Conservation (phyloP, 1,284 basidiomycete genomes). For the Fomes fomentarius region DNA sequence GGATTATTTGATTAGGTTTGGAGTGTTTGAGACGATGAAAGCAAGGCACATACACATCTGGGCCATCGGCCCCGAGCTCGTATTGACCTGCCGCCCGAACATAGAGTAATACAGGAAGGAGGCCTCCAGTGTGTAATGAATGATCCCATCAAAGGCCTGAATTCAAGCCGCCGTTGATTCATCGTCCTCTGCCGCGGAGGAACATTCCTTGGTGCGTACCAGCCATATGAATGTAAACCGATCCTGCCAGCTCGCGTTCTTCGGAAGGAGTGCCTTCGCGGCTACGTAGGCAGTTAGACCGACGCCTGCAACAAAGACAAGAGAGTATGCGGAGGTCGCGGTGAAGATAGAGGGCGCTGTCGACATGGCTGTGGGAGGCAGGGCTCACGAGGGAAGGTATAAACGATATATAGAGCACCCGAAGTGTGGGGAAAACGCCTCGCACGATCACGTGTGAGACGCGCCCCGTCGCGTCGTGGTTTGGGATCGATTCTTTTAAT, state of each 20-base stretch:
- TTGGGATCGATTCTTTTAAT: no score
- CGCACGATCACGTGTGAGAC: slow-evolving; percentile 21
- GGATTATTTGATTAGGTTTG: neutral
- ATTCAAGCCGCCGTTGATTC: neutral
- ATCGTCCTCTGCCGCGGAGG: neutral
- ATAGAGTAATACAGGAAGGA: slow-evolving; percentile 77
- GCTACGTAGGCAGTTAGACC: slow-evolving; percentile 53
- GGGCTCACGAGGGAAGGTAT: neutral
- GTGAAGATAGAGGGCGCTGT: slow-evolving; percentile 54
- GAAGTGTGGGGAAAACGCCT: slow-evolving; percentile 7
- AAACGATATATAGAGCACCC: neutral
- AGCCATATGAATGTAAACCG: slow-evolving; percentile 74
- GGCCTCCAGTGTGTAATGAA: slow-evolving; percentile 80
- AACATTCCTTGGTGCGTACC: slow-evolving; percentile 39
- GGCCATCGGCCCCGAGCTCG: slow-evolving; percentile 71
- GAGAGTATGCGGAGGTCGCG: slow-evolving; percentile 63
- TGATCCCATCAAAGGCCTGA: slow-evolving; percentile 76
- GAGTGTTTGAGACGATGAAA: no score
- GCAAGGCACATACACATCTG: slow-evolving; percentile 66
- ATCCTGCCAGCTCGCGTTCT: slow-evolving; percentile 64
- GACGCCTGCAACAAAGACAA: slow-evolving; percentile 58
- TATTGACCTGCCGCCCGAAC: slow-evolving; percentile 74
- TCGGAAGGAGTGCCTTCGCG: slow-evolving; percentile 59
- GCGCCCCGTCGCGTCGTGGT: slow-evolving; percentile 16
- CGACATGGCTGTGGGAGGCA: slow-evolving; percentile 17